Percentiles rank a stretch among this genome's conserved stretches.
phyloP scores from a whole-genome alignment of 2,329 filamentous ascomycete species.

The Pyrenochaeta sp. region DNA sequence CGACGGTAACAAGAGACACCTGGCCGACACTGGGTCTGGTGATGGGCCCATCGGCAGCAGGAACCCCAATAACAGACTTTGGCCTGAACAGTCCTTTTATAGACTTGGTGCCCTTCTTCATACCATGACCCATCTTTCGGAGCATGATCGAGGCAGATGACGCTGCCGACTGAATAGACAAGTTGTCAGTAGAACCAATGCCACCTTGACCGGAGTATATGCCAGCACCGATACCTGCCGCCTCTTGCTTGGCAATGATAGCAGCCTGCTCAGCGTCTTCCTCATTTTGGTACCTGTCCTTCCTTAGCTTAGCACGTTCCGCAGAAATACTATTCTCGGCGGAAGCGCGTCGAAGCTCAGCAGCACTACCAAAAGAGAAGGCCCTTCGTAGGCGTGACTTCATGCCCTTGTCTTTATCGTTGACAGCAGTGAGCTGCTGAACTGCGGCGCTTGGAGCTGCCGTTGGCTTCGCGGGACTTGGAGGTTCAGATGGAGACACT shows the following conservation, averaged over 20 bases:
- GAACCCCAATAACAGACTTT: conserved; percentile 85
- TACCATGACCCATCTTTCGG: conserved; percentile 97
- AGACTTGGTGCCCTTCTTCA: conserved; percentile 92
- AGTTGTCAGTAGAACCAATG: conserved; percentile 94
- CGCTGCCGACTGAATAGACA: conserved; percentile 89
- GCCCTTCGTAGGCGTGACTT: conserved; percentile 89
- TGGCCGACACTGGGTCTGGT: conserved; percentile 77
- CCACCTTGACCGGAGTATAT: conserved; percentile 90
- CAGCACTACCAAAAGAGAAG: conserved; percentile 95
- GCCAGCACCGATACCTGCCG: conserved; percentile 85
- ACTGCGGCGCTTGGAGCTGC: conserved; percentile 71
- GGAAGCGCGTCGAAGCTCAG: conserved; percentile 82
- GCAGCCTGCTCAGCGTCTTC: conserved; percentile 88
- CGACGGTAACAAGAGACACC: conserved; percentile 94
- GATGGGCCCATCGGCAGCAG: conserved; percentile 72
- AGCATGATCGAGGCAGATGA: conserved; percentile 94
- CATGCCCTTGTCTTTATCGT: conserved; percentile 82
- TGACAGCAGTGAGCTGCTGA: conserved; percentile 86
- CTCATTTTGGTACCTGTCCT: conserved; percentile 61
- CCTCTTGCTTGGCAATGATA: conserved; percentile 93
- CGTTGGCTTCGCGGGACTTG: conserved; percentile 25
- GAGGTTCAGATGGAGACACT: conserved; percentile 47
- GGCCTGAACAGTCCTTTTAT: conserved; percentile 94
- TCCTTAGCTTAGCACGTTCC: conserved; percentile 65
- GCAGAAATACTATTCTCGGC: conserved; percentile 65